Conservation (phyloP, 805 yeast genomes). For the Kregervanrija delftensis region DNA sequence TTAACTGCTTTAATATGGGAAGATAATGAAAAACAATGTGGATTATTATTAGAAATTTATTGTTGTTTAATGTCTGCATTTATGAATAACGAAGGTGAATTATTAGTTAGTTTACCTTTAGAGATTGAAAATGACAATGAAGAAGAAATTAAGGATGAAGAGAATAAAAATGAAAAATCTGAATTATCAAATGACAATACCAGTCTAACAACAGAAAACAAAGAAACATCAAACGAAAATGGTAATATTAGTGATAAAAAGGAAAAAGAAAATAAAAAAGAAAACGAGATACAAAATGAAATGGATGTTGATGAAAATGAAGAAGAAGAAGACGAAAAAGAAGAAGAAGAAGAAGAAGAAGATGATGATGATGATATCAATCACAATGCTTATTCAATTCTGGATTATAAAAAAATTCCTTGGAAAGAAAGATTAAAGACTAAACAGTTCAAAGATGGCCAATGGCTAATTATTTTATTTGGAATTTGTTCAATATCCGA, state of each 20-base stretch:
- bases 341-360: slow-evolving; percentile 15
- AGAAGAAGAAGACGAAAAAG: slow-evolving; percentile 18
- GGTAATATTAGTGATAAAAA: neutral
- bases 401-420: slow-evolving; percentile 51
- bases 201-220: neutral
- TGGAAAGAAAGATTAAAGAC: slow-evolving; percentile 78
- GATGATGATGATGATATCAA: slow-evolving; percentile 27
- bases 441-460: slow-evolving; percentile 74
- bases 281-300: slow-evolving; percentile 13
- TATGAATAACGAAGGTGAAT: slow-evolving; percentile 33
- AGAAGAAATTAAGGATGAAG: slow-evolving; percentile 17
- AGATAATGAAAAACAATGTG: slow-evolving; percentile 39
- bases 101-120: slow-evolving; percentile 22
- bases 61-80: slow-evolving; percentile 55
- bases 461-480: slow-evolving; percentile 73
- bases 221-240: neutral
- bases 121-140: slow-evolving; percentile 21
- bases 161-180: slow-evolving; percentile 11
- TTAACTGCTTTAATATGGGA: slow-evolving; percentile 49
- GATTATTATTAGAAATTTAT: slow-evolving; percentile 58
- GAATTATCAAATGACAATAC: neutral
- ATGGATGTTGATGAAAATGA: slow-evolving; percentile 20
- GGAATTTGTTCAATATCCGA: slow-evolving; percentile 64
- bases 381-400: slow-evolving; percentile 38
- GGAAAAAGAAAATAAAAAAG: slow-evolving; percentile 16